Conservation (phyloP, 1,284 basidiomycete species). For the Golubevia sp. region DNA sequence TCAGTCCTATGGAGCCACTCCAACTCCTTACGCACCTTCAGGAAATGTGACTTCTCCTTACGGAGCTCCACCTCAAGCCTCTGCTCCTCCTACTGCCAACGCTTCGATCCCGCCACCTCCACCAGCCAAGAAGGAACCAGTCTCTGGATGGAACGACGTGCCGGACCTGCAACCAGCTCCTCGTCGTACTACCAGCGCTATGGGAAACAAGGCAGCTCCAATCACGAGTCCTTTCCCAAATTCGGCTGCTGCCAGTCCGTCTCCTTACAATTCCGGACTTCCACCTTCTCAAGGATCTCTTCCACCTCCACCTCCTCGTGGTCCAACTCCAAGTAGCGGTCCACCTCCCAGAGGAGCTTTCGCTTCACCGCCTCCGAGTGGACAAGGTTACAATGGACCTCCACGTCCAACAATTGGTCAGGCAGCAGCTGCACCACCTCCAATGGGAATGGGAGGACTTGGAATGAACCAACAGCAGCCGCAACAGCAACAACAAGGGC, state of each 20-base stretch:
- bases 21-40: no score
- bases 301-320: background rate
- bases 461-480: background rate
- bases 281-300: background rate
- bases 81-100: constrained; percentile 13
- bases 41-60: no score
- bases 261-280: background rate
- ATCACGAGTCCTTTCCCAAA: constrained; percentile 2
- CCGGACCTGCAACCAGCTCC: constrained; percentile 32
- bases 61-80: no score
- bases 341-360: no score
- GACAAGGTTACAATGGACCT: no score
- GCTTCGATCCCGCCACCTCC: constrained; percentile 2
- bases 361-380: no score
- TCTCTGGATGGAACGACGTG: background rate
- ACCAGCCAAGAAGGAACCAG: background rate
- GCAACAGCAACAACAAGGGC: constrained; percentile 6
- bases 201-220: constrained; percentile 28
- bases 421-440: no score
- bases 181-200: constrained; percentile 34
- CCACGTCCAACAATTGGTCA: no score
- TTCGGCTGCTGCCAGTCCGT: background rate
- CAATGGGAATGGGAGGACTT: no score
- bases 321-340: background rate
- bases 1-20: no score